Evolutionary conservation across 352 stramenopile genomes (phyloP).

Genomic region (Phytophthora tubulina): DNA sequence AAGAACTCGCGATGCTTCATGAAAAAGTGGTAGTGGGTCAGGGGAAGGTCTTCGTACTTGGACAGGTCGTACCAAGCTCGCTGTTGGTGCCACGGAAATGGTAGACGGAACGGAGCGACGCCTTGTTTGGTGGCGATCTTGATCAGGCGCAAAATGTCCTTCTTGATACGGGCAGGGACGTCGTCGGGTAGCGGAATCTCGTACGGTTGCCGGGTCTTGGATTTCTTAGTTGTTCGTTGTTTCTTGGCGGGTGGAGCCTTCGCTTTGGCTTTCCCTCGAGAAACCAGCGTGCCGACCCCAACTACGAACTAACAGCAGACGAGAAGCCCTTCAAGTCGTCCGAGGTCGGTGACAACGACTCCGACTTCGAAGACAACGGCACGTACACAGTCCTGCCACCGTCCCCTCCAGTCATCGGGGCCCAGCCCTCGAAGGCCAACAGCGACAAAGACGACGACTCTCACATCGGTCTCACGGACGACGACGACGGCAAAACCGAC

Average conservation of each 20-base stretch:
- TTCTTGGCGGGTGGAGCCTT: not conserved
- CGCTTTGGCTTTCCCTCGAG: not conserved
- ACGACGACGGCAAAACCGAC: no score
- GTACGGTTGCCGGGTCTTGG: no score
- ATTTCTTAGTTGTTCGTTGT: not conserved
- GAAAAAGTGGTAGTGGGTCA: not conserved
- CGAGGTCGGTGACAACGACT: not conserved
- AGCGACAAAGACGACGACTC: no score
- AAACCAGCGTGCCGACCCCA: not conserved
- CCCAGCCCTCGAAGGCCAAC: no score
- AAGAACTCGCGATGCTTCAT: not conserved
- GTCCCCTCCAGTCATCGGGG: not conserved
- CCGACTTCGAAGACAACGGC: not conserved
- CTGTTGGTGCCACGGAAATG: not conserved
- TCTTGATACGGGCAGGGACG: not conserved
- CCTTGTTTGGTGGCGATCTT: not conserved
- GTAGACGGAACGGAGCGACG: not conserved
- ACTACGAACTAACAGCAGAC: no score
- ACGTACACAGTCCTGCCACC: not conserved
- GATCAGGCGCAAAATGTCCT: no score
- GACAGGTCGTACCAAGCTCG: slow-evolving; percentile 6
- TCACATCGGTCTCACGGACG: no score
- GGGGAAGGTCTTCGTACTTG: not conserved
- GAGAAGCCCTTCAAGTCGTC: not conserved
- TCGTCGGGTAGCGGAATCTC: not conserved